These are phyloP conservation scores for Macrophomina tecta DNA, from an alignment of 2,329 filamentous ascomycete species.

Conservation along the genomic window DNA sequence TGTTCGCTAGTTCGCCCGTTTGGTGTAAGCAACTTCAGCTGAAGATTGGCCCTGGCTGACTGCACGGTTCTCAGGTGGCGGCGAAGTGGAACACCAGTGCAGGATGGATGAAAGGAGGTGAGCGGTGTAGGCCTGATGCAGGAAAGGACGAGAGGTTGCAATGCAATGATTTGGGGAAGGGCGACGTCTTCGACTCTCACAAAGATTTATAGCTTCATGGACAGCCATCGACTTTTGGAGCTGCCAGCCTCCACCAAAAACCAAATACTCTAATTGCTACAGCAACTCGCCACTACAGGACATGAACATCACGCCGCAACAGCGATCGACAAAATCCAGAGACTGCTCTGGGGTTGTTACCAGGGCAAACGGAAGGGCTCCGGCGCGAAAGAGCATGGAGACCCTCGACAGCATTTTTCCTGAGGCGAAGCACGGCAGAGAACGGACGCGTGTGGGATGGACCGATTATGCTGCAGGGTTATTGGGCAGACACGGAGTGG, in stretches of 20 bases:
- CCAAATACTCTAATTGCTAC: background rate
- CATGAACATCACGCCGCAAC: background rate
- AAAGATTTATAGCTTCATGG: slow-evolving; percentile 11
- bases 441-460: background rate
- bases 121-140: background rate
- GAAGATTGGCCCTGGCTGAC: background rate
- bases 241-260: slow-evolving; percentile 2
- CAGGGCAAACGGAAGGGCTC: background rate
- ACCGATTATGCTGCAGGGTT: background rate
- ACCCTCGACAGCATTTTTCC: slow-evolving; percentile 1
- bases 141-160: background rate
- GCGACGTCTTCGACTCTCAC: background rate
- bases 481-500: background rate
- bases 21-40: background rate
- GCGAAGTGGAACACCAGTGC: background rate
- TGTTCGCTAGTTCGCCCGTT: background rate
- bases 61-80: background rate
- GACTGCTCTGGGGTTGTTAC: background rate
- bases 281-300: background rate
- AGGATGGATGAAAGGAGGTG: background rate
- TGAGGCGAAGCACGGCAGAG: background rate
- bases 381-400: slow-evolving; percentile 8
- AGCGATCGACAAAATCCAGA: background rate
- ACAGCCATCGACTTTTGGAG: background rate
- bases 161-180: background rate